These are phyloP conservation scores for Phialophora macrospora DNA, from an alignment of 2,329 filamentous ascomycete species.

Conservation along the genomic window DNA sequence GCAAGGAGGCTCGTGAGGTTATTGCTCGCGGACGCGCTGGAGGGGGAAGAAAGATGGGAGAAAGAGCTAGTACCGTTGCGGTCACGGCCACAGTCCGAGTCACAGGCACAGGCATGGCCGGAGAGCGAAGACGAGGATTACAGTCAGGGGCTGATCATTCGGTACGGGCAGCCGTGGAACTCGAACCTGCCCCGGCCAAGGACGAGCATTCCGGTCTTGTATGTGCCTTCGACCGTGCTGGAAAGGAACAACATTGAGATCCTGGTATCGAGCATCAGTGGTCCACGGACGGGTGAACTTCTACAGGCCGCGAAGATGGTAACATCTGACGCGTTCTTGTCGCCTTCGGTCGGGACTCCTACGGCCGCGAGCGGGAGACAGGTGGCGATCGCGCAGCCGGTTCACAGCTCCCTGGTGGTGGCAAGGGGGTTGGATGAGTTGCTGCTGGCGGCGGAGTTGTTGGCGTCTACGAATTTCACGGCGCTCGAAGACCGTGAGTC, in stretches of 20 bases:
- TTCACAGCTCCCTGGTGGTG: conserved; percentile 79
- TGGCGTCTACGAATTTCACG: conserved; percentile 43
- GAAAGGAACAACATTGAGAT: conserved; percentile 64
- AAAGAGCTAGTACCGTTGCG: conserved; percentile 55
- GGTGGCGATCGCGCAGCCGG: conserved; percentile 74
- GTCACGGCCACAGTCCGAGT: neutral
- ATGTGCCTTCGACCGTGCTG: conserved; percentile 62
- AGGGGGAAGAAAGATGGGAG: conserved; percentile 69
- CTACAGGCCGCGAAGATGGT: conserved; percentile 41
- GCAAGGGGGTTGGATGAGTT: conserved; percentile 73
- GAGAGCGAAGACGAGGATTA: conserved; percentile 50
- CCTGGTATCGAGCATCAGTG: conserved; percentile 57
- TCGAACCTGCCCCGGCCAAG: conserved; percentile 52
- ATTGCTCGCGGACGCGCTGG: conserved; percentile 72
- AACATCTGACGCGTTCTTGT: conserved; percentile 65
- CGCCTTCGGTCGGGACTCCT: conserved; percentile 73
- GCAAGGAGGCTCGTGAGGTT: conserved; percentile 68
- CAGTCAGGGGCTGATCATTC: conserved; percentile 66
- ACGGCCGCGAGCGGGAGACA: conserved; percentile 67
- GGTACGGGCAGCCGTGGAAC: conserved; percentile 58
- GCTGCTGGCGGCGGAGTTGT: conserved; percentile 47
- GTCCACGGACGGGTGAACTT: conserved; percentile 30
- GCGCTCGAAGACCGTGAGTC: conserved; percentile 49
- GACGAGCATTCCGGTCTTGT: conserved; percentile 60
- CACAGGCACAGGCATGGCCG: neutral